Base-by-base conservation (phyloP, 306 rosid species). In the Begonia fuchsioides region DNA sequence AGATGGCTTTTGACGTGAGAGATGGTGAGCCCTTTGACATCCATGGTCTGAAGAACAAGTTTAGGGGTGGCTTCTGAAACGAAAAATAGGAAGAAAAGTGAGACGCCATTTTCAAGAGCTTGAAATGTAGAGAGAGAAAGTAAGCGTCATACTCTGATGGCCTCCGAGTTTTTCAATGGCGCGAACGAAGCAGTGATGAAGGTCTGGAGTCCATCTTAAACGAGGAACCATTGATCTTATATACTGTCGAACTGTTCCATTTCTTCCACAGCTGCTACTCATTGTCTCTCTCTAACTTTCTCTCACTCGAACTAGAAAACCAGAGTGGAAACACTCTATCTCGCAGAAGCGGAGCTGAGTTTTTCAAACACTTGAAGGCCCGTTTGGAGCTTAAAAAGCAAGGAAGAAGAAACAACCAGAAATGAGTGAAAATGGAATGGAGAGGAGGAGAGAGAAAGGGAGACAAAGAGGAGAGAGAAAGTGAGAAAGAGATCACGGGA, bases 1-100 rank as follows among this genome's bases (percentile, higher is more conserved):
- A 92, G 98, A 79, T 85, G 96, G 65, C 98, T 92, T 72, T 92
- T 92, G 63, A 92, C 98, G 48, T 92, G 98, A 41, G 98, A 92
- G 61, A 92, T 92, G 15, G 98, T 92, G 51, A 92, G 93, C 10
- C 96, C 96, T 49, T 85, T 92, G 11, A 85, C 93, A 75, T 85
- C 85, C 98, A 92, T 92, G 19, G 79, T 53, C 71, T 81, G 98
- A 75, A 92, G 98, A 77, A 92, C 94, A 51, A 92, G 94, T 57
- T 92, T 92, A 1, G 98, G 98, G 0, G 98, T 85, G 10, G 96
- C 98, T 68, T 82, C 94, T 90, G 49, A 3, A 10, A 6, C 9
- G 10, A 38, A n/a, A n/a, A n/a, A 6, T 26, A 14, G n/a, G n/a
- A n/a, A n/a, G n/a, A 40, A 2, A 13, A 12, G 6, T 0, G 17